These are phyloP conservation scores for Nothophaeocryptopus gaeumannii DNA, from an alignment of 2,329 filamentous ascomycete species.

Conservation along the genomic window DNA sequence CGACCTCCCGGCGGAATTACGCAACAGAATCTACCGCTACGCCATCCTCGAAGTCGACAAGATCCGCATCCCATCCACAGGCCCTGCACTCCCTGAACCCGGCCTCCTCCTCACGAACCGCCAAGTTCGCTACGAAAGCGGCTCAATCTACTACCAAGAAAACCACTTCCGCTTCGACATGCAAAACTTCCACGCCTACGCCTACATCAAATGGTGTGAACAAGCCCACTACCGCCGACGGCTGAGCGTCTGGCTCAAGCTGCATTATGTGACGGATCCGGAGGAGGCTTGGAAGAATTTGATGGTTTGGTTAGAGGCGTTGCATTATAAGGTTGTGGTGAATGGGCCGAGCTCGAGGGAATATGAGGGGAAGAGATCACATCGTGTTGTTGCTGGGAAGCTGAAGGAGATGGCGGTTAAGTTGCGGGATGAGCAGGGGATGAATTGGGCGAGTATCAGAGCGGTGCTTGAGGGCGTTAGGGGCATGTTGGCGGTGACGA, in stretches of 20 bases:
- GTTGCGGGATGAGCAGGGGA: neutral
- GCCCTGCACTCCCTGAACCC: conserved; percentile 1
- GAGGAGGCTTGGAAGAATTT: conserved; percentile 5
- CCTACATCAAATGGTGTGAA: conserved; percentile 4
- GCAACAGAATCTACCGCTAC: conserved; percentile 11
- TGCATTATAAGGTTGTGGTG: neutral
- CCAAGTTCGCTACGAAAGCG: conserved; percentile 14
- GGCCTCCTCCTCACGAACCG: conserved; percentile 8
- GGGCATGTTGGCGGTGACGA: conserved; percentile 1
- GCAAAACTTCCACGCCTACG: conserved; percentile 2
- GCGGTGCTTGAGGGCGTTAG: neutral
- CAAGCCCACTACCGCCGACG: neutral
- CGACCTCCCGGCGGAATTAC: conserved; percentile 7
- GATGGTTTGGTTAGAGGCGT: conserved; percentile 3
- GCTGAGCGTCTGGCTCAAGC: conserved; percentile 4
- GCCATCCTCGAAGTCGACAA: neutral
- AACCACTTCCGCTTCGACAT: conserved; percentile 19
- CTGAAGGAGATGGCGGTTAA: conserved; percentile 6
- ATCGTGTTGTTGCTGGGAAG: conserved; percentile 7
- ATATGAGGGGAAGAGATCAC: neutral
- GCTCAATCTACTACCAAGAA: conserved; percentile 18
- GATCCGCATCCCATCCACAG: conserved; percentile 1
- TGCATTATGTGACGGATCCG: neutral
- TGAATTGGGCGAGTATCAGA: neutral
- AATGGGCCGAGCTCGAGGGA: conserved; percentile 1